These are phyloP conservation scores for Neophaeococcomyces mojaviensis DNA, from an alignment of 2,329 filamentous ascomycete genomes.

Conservation along the genomic window DNA sequence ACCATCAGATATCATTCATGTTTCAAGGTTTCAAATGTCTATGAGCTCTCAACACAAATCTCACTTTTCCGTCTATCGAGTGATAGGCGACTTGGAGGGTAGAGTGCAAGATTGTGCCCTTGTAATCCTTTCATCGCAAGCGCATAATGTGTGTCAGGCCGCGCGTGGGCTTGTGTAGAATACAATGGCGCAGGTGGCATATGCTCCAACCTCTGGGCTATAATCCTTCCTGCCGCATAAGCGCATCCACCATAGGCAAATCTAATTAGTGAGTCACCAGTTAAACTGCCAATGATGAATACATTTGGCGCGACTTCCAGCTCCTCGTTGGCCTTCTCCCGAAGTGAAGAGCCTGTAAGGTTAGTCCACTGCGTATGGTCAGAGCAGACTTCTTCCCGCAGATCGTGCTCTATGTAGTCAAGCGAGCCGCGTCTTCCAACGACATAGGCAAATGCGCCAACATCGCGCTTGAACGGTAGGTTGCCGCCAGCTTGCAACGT, in stretches of 20 bases:
- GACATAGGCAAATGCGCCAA: slow-evolving; percentile 48
- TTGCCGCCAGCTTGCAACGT: slow-evolving; percentile 39
- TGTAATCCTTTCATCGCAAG: slow-evolving; percentile 7
- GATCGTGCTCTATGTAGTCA: slow-evolving; percentile 40
- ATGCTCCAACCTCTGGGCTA: slow-evolving; percentile 20
- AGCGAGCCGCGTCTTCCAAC: slow-evolving; percentile 51
- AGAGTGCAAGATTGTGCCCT: slow-evolving; percentile 1
- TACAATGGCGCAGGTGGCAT: neutral
- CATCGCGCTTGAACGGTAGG: slow-evolving; percentile 35
- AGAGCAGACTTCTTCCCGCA: slow-evolving; percentile 43
- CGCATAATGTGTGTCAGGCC: neutral
- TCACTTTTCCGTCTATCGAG: slow-evolving; percentile 8
- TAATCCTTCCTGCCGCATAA: slow-evolving; percentile 48
- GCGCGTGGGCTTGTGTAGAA: neutral
- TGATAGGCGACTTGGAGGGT: neutral
- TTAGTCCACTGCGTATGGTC: slow-evolving; percentile 6
- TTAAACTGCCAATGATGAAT: slow-evolving; percentile 52
- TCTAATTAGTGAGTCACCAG: slow-evolving; percentile 53
- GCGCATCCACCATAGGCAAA: slow-evolving; percentile 54
- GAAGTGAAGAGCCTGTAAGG: slow-evolving; percentile 34
- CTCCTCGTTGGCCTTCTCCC: slow-evolving; percentile 44
- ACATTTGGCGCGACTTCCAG: slow-evolving; percentile 47
- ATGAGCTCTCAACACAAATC: slow-evolving; percentile 6
- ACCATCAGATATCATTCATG: neutral
- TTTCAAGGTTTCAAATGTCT: neutral